Base-by-base conservation (phyloP, 345 rosid species). In the Lepidium sativum region DNA sequence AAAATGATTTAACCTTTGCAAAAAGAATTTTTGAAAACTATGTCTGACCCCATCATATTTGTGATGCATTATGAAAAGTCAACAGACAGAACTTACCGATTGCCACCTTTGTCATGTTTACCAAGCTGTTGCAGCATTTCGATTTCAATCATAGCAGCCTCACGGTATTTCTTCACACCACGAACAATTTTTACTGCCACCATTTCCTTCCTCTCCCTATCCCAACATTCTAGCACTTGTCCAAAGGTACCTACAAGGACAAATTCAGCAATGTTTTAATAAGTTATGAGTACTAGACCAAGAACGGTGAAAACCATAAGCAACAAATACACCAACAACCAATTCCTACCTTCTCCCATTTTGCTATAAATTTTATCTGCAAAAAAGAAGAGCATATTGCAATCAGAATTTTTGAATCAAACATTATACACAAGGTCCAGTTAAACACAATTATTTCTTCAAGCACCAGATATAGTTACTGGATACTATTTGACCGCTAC, bases 151-250 rank as follows among this genome's bases (percentile, higher is more conserved):
- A 87, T 87, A 42, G 97, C 95, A 1, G 97, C 97, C 63, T 90
- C 97, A 0, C 95, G 88, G 51, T 90, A 90, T 58, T 90, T 90
- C 78, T 84, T 90, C 63, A 87, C 78, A 8, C 97, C 95, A 40
- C 95, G 88, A 23, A 90, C 97, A 79, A 90, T 80, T 75, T 90
- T 90, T 44, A 90, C 76, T 17, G 97, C 97, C 37, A 90, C 97
- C 95, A 90, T 85, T 67, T 90, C 97, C 60, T 84, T 81, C 63
- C 77, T 81, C 78, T 90, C 95, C 48, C 83, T 78, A 62, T 90
- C 97, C 97, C 95, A 87, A 78, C 97, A 90, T 77, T 90, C 97
- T 48, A 90, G 50, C 52, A 90, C 97, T 74, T 87, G 97, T 44
- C 97, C 97, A 69, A 90, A 90, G 21, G 97, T 90, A 17, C 97